Conservation (phyloP, 306 rosid species). For the Sicyos baderoa region DNA sequence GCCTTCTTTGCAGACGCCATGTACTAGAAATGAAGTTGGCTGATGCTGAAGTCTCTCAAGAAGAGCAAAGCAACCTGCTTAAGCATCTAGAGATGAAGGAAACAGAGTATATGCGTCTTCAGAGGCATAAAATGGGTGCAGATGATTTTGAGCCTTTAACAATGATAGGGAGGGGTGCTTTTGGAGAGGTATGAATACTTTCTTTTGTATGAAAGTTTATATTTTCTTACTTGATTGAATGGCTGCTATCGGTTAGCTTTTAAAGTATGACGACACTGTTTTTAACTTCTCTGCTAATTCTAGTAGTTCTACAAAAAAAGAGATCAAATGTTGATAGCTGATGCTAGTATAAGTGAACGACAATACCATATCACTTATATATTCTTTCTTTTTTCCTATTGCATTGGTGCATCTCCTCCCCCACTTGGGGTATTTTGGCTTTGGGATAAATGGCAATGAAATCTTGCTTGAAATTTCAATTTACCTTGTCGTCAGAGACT, state of each 20-base stretch:
- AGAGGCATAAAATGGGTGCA: slow-evolving; percentile 99
- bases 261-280: neutral
- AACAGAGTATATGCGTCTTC: slow-evolving; percentile 96
- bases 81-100: slow-evolving; percentile 93
- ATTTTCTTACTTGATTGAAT: slow-evolving; percentile 9
- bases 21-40: slow-evolving; percentile 90
- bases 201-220: slow-evolving; percentile 14
- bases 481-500: neutral
- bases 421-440: neutral
- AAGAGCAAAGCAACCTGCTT: slow-evolving; percentile 90
- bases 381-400: neutral
- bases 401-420: neutral
- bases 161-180: slow-evolving; percentile 99
- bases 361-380: neutral
- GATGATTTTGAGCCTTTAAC: slow-evolving; percentile 95
- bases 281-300: neutral
- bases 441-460: neutral
- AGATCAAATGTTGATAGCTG: neutral
- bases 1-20: slow-evolving; percentile 56
- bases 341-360: neutral
- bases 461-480: neutral
- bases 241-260: neutral
- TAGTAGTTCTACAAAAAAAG: neutral
- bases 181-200: slow-evolving; percentile 76
- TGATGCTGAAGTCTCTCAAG: slow-evolving; percentile 95